phyloP scores from a whole-genome alignment of 441 rosid genomes.

The Adansonia rubrostipa region DNA sequence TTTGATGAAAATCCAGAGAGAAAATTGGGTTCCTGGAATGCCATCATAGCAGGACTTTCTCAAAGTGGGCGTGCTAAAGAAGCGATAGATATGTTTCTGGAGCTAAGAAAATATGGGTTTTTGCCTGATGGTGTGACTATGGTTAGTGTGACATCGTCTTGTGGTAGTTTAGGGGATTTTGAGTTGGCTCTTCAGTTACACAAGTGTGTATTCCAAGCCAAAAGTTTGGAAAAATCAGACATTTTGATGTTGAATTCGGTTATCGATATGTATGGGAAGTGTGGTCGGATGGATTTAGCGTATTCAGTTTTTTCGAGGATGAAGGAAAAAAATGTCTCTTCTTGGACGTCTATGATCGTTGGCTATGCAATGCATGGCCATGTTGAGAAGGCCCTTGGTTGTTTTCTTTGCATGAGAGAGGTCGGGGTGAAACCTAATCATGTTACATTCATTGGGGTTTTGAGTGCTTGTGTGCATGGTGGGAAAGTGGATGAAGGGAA shows the following conservation, averaged over 20 bases:
- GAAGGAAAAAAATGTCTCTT: conserved; percentile 59
- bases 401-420: conserved; percentile 59
- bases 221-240: conserved; percentile 44
- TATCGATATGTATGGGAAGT: conserved; percentile 79
- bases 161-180: conserved; percentile 72
- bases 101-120: conserved; percentile 62
- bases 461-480: conserved; percentile 86
- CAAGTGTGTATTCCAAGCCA: conserved; percentile 66
- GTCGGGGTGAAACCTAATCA: conserved; percentile 61
- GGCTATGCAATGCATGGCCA: conserved; percentile 69
- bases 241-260: conserved; percentile 75
- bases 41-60: conserved; percentile 62
- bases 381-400: conserved; percentile 57
- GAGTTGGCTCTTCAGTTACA: conserved; percentile 73
- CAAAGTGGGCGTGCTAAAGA: conserved; percentile 62
- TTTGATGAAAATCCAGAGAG: conserved; percentile 73
- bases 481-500: conserved; percentile 75
- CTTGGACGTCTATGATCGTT: conserved; percentile 84
- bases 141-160: conserved; percentile 76
- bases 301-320: conserved; percentile 52
- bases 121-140: conserved; percentile 75
- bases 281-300: conserved; percentile 83
- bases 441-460: conserved; percentile 73
- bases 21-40: conserved; percentile 89
- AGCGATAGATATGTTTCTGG: conserved; percentile 60